These are phyloP conservation scores for Colletotrichum coccodes DNA, from an alignment of 2,329 filamentous ascomycete genomes.

Conservation along the genomic window DNA sequence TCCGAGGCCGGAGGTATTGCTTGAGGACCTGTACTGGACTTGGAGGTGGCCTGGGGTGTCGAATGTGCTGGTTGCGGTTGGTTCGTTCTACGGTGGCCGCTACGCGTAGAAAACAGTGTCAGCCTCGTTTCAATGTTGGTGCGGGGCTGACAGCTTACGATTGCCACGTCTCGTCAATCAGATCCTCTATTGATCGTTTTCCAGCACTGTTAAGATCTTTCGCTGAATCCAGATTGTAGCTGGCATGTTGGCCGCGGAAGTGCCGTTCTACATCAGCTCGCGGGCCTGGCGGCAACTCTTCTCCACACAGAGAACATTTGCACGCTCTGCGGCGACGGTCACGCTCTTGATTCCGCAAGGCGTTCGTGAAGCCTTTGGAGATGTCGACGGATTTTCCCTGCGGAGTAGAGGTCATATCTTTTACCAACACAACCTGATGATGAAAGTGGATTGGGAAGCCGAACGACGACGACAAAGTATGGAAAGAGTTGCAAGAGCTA, in stretches of 20 bases:
- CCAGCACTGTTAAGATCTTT: background rate
- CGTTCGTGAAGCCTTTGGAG: background rate
- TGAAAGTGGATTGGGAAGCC: background rate
- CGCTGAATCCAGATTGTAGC: background rate
- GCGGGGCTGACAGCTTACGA: background rate
- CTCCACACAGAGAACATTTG: background rate
- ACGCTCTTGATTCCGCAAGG: background rate
- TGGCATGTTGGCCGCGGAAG: background rate
- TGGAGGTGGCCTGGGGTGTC: background rate
- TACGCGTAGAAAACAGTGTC: background rate
- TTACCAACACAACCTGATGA: background rate
- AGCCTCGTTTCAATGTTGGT: background rate
- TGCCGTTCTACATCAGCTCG: background rate
- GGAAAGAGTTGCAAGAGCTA: background rate
- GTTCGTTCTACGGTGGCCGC: background rate
- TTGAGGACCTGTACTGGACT: background rate
- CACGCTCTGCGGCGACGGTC: background rate
- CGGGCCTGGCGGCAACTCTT: background rate
- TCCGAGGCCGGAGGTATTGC: background rate
- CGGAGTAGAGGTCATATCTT: background rate
- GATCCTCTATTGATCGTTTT: background rate
- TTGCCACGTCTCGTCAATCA: background rate
- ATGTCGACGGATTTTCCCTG: background rate
- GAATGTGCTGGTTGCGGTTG: background rate
- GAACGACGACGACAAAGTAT: no score